These are phyloP conservation scores for Paramecium pentaurelia DNA, from an alignment of 73 alveolate species.

Conservation along the genomic window DNA sequence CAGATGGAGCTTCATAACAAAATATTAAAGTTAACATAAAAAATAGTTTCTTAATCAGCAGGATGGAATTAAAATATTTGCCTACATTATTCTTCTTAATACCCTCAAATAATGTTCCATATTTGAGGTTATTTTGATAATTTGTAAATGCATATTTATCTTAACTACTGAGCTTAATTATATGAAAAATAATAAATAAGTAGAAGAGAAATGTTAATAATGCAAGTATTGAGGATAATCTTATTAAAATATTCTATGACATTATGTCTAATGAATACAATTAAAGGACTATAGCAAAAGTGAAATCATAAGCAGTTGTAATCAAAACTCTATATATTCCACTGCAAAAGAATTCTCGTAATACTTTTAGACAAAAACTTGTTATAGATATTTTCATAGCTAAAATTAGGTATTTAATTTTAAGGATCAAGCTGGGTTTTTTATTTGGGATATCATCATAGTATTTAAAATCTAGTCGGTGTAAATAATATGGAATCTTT, in stretches of 20 bases:
- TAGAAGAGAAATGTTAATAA: neutral
- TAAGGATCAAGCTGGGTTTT: neutral
- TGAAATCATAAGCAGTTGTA: neutral
- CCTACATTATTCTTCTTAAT: neutral
- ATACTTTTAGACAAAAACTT: neutral
- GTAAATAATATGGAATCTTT: neutral
- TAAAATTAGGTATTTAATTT: neutral
- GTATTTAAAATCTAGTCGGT: neutral
- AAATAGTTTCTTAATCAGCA: neutral
- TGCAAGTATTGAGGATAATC: neutral
- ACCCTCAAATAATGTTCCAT: neutral
- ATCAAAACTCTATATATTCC: neutral
- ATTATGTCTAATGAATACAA: neutral
- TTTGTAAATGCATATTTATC: neutral
- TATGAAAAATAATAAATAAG: neutral
- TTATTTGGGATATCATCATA: neutral
- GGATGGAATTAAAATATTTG: neutral
- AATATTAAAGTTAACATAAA: neutral
- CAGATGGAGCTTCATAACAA: neutral
- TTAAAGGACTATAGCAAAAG: neutral
- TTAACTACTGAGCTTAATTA: neutral
- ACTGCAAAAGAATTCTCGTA: neutral
- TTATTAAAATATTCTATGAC: neutral
- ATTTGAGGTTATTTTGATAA: neutral
- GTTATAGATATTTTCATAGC: neutral